Percentiles rank a stretch among this genome's conserved stretches.
phyloP scores from a whole-genome alignment of 2,329 filamentous ascomycete species.

The Stachybotrys echinatus region DNA sequence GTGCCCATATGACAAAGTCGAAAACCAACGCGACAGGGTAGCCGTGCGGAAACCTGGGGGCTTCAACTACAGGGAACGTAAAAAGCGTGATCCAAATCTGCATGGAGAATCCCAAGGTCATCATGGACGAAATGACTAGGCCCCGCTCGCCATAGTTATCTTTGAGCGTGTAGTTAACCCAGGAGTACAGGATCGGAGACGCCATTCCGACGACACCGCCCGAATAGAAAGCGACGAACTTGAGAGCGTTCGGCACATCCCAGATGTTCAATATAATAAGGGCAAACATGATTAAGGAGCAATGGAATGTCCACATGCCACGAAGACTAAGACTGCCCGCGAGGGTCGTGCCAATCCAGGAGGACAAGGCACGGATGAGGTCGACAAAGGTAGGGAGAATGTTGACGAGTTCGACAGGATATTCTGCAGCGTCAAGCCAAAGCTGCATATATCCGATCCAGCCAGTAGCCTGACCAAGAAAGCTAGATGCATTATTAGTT shows the following conservation, averaged over 20 bases:
- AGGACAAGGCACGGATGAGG: conserved; percentile 17
- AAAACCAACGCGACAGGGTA: conserved; percentile 19
- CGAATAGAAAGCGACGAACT: conserved; percentile 25
- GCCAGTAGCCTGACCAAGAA: conserved; percentile 15
- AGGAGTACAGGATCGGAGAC: conserved; percentile 24
- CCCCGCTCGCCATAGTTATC: conserved; percentile 25
- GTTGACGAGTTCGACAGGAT: conserved; percentile 19
- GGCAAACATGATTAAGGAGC: conserved; percentile 13
- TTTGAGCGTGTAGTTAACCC: conserved; percentile 23
- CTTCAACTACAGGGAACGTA: conserved; percentile 20
- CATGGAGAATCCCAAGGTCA: conserved; percentile 25
- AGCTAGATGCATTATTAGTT: conserved; percentile 4
- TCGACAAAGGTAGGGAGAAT: conserved; percentile 20
- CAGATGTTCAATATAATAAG: conserved; percentile 20
- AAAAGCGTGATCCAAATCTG: conserved; percentile 23
- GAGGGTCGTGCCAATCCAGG: conserved; percentile 19
- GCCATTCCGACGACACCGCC: conserved; percentile 22
- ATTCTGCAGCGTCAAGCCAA: conserved; percentile 16
- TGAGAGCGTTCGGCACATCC: conserved; percentile 20
- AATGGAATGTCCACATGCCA: conserved; percentile 20
- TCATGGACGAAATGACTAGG: conserved; percentile 27
- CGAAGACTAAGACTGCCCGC: conserved; percentile 19
- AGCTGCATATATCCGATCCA: conserved; percentile 22
- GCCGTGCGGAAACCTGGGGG: conserved; percentile 17
- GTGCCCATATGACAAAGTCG: conserved; percentile 18